Evolutionary conservation across 2,329 filamentous ascomycete genomes (phyloP), one percentile per base, ranked within the genome.

Genomic region (Boeremia lycopersici): DNA sequence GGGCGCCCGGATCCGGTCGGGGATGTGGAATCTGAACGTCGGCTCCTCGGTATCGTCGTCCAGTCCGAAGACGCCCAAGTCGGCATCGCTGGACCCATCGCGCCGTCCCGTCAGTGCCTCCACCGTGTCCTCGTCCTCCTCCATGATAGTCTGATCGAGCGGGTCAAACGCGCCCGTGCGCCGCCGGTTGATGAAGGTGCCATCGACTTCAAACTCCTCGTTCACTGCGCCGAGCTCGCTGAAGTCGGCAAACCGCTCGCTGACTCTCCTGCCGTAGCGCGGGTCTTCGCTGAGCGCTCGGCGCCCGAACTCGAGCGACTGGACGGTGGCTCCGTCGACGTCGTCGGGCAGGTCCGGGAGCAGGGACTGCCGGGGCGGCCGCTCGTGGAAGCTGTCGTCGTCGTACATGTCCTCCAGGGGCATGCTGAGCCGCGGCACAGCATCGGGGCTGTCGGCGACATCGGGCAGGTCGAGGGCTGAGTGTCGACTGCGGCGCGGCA

Each of bases 221-320:
- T 65, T 68, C 13, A 72, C 70, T 9, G 68, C 61, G 8, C 67
- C 71, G 2, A 76, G 55, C 29, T 75, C 74, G 15, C 76, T 79
- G 41, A 78, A 58, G 49, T 81, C 80, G 1, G 73, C 79, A 60
- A 84, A 84, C 51, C 78, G 74, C 53, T 83, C 82, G 61, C 81
- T 84, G 42, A 82, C 66, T 55, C 81, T 78, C 55, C 78, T 76
- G 55, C 15, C 76, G 75, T 56, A 80, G 69, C 71, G 63, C 6
- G 72, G 74, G 43, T 75, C 73, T 48, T 76, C 74, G 40, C 72
- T 74, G 19, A 73, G 53, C 1, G 74, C 74, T 53, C 74, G 71
- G 35, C 74, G 63, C 33, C 72, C 79, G 7, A 81, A 79, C 23
- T 81, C 79, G 12, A 82, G 74, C 3, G 80, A 81, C 1, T 81